Evolutionary conservation across 805 yeast genomes (phyloP).

Genomic region (Ogataea glucozyma): DNA sequence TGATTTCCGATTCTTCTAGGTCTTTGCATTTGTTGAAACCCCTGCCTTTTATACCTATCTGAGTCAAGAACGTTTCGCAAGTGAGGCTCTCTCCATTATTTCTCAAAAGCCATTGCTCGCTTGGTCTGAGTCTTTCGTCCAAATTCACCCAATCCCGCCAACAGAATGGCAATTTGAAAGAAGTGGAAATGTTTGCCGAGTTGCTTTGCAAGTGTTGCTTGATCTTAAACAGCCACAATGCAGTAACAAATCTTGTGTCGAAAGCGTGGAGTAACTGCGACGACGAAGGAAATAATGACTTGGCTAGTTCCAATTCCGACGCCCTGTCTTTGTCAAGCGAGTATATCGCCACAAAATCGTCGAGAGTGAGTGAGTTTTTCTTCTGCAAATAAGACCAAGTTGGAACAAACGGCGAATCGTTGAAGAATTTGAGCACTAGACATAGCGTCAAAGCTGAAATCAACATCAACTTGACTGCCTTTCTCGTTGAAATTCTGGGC

Average conservation of each 20-base stretch:
- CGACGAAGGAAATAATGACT: slow-evolving; percentile 12
- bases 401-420: neutral
- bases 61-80: slow-evolving; percentile 24
- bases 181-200: slow-evolving; percentile 3
- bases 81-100: slow-evolving; percentile 13
- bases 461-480: neutral
- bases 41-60: slow-evolving; percentile 15
- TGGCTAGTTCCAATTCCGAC: slow-evolving; percentile 6
- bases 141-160: slow-evolving; percentile 37
- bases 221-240: slow-evolving; percentile 20
- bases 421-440: neutral
- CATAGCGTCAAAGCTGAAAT: neutral
- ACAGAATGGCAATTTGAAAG: slow-evolving; percentile 28
- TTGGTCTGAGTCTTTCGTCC: slow-evolving; percentile 25
- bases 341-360: slow-evolving; percentile 8
- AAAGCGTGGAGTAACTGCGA: slow-evolving; percentile 11
- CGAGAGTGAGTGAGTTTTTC: neutral
- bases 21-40: slow-evolving; percentile 10
- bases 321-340: slow-evolving; percentile 6
- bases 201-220: slow-evolving; percentile 14
- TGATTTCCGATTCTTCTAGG: slow-evolving; percentile 11
- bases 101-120: slow-evolving; percentile 16
- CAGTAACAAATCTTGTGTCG: slow-evolving; percentile 24
- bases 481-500: slow-evolving; percentile 4
- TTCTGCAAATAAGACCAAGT: slow-evolving; percentile 7